phyloP scores from a whole-genome alignment of 495 filamentous ascomycete species.

The Aspergillus diversus region DNA sequence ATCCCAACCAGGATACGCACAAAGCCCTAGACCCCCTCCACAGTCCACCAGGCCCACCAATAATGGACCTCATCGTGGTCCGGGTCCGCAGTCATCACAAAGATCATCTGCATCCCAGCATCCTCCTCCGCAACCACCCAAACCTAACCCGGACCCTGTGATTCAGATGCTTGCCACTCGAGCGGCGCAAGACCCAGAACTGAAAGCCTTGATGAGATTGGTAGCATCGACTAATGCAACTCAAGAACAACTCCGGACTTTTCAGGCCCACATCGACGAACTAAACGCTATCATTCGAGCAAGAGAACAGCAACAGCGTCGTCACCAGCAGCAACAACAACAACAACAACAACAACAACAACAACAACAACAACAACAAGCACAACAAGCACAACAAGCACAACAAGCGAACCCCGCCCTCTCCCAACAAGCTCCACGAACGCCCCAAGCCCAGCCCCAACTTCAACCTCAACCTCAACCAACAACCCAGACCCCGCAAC shows the following conservation, averaged over 20 bases:
- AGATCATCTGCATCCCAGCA: constrained; percentile 39
- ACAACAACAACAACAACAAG: constrained; percentile 25
- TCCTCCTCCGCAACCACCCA: constrained; percentile 44
- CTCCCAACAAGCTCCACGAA: constrained; percentile 20
- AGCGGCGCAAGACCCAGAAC: constrained; percentile 79
- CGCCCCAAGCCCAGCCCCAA: constrained; percentile 13
- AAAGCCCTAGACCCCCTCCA: constrained; percentile 29
- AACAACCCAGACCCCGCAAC: constrained; percentile 10
- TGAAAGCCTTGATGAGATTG: constrained; percentile 96
- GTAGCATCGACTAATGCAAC: constrained; percentile 87
- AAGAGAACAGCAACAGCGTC: constrained; percentile 45
- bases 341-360: constrained; percentile 25
- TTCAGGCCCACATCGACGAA: constrained; percentile 91
- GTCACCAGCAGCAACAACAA: constrained; percentile 31
- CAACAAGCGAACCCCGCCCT: constrained; percentile 14
- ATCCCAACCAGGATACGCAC: constrained; percentile 25
- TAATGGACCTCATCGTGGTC: constrained; percentile 34
- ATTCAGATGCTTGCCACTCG: constrained; percentile 90
- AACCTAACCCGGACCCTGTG: constrained; percentile 80
- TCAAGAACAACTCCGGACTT: constrained; percentile 77
- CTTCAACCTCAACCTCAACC: constrained; percentile 18
- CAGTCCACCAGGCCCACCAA: constrained; percentile 32
- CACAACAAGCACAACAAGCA: constrained; percentile 7
- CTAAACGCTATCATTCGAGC: constrained; percentile 67
- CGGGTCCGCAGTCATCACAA: constrained; percentile 37